Evolutionary conservation across 1,284 basidiomycete genomes (phyloP).

Genomic region (Melampsora larici-populina): DNA sequence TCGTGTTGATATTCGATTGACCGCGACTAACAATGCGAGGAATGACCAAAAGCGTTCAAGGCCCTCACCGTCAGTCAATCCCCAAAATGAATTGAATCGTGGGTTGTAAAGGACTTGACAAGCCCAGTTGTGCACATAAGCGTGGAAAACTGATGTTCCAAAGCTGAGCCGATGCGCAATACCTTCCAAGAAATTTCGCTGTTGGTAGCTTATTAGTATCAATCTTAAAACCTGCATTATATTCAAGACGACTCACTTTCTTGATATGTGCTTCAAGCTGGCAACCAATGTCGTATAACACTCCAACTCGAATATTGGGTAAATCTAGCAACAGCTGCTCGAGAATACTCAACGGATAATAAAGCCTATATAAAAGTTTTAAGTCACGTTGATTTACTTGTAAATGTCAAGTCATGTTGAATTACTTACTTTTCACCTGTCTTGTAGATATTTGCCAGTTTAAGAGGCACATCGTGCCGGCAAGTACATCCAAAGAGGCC

Average conservation of each 20-base stretch:
- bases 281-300: too few species aligned
- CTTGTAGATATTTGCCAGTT: constrained; percentile 9
- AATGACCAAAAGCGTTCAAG: constrained; percentile 14
- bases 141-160: too few species aligned
- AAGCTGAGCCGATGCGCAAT: background rate
- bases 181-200: background rate
- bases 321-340: too few species aligned
- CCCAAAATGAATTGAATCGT: too few species aligned
- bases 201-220: background rate
- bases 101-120: too few species aligned
- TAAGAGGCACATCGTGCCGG: background rate
- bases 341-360: too few species aligned
- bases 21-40: background rate
- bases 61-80: too few species aligned
- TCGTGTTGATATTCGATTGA: background rate
- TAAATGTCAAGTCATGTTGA: too few species aligned
- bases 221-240: background rate
- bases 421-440: constrained; percentile 14
- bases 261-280: constrained; percentile 16
- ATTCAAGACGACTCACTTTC: background rate
- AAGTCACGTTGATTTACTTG: background rate
- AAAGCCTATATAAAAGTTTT: too few species aligned
- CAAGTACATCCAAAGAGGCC: constrained; percentile 7
- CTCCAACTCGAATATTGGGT: too few species aligned
- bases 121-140: too few species aligned